Conservation (phyloP, 2,329 filamentous ascomycete species). For the Alternaria sp. region DNA sequence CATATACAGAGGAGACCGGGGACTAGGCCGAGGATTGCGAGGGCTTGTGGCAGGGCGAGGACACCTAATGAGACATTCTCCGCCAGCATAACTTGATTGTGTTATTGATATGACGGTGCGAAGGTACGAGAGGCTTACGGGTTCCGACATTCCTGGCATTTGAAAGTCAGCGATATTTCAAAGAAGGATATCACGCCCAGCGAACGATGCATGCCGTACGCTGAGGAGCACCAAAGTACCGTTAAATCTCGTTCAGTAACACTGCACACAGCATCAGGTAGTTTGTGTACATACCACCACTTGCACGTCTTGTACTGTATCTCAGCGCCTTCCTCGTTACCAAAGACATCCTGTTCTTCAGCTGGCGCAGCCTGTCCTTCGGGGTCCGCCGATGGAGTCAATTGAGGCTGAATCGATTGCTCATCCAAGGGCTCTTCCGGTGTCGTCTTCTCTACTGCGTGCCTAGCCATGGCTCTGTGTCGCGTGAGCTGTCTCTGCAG, state of each 20-base stretch:
- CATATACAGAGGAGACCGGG: slow-evolving; percentile 63
- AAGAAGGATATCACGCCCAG: neutral
- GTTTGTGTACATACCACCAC: slow-evolving; percentile 50
- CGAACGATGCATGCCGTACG: neutral
- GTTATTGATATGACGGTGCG: neutral
- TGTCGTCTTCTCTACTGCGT: neutral
- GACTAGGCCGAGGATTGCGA: slow-evolving; percentile 60
- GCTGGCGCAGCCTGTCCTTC: slow-evolving; percentile 15
- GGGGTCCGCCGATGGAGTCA: slow-evolving; percentile 8
- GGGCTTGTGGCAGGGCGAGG: slow-evolving; percentile 60
- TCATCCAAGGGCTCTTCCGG: neutral
- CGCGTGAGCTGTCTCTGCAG: neutral
- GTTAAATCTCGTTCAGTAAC: neutral
- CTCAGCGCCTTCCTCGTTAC: slow-evolving; percentile 44
- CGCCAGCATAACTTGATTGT: slow-evolving; percentile 60
- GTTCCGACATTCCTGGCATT: slow-evolving; percentile 2
- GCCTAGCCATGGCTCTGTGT: neutral
- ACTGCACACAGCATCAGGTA: neutral
- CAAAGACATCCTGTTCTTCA: slow-evolving; percentile 24
- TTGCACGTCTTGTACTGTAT: slow-evolving; percentile 60
- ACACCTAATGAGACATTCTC: slow-evolving; percentile 66
- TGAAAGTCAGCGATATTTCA: neutral
- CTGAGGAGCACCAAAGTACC: neutral
- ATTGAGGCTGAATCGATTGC: neutral
- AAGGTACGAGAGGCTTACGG: neutral